Percentiles rank a stretch among this genome's conserved stretches.
Conservation (phyloP, 2,329 filamentous ascomycete species). For the Colletotrichum cordylinicola region DNA sequence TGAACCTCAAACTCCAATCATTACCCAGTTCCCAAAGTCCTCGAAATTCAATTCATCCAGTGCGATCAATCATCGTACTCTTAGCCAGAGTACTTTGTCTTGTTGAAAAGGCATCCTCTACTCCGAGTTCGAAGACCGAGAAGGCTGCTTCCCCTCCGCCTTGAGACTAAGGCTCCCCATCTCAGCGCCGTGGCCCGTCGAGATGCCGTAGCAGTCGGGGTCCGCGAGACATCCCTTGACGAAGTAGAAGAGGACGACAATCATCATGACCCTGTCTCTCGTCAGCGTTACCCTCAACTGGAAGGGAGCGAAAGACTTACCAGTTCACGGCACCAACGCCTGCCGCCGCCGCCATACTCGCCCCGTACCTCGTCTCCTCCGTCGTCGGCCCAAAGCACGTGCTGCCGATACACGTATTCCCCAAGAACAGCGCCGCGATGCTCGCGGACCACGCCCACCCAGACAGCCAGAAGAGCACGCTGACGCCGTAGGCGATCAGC, state of each 20-base stretch:
- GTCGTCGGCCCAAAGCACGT: slow-evolving; percentile 26
- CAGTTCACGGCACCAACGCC: slow-evolving; percentile 47
- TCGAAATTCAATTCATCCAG: not conserved
- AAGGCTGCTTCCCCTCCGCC: slow-evolving; percentile 17
- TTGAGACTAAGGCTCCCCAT: slow-evolving; percentile 30
- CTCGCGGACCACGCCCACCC: slow-evolving; percentile 48
- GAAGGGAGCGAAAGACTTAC: slow-evolving; percentile 27
- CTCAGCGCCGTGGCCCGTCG: slow-evolving; percentile 27
- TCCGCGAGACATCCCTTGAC: slow-evolving; percentile 35
- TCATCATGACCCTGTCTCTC: slow-evolving; percentile 38
- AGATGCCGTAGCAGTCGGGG: slow-evolving; percentile 16
- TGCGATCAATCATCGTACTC: too few species aligned
- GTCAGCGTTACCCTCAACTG: not conserved
- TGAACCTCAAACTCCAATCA: slow-evolving; percentile 6
- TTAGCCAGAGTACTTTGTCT: too few species aligned
- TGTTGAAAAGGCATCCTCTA: not conserved
- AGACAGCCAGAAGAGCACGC: slow-evolving; percentile 49
- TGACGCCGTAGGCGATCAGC: slow-evolving; percentile 39
- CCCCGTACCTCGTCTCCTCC: slow-evolving; percentile 24
- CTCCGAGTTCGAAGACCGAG: not conserved
- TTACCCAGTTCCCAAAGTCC: not conserved
- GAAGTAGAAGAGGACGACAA: slow-evolving; percentile 45
- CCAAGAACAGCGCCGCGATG: slow-evolving; percentile 32
- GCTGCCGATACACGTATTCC: slow-evolving; percentile 20
- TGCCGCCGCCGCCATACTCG: slow-evolving; percentile 42